Evolutionary conservation across 148 eudicot genomes (phyloP), one percentile per base, ranked within the genome.

Genomic region (Pouteria glomerata): DNA sequence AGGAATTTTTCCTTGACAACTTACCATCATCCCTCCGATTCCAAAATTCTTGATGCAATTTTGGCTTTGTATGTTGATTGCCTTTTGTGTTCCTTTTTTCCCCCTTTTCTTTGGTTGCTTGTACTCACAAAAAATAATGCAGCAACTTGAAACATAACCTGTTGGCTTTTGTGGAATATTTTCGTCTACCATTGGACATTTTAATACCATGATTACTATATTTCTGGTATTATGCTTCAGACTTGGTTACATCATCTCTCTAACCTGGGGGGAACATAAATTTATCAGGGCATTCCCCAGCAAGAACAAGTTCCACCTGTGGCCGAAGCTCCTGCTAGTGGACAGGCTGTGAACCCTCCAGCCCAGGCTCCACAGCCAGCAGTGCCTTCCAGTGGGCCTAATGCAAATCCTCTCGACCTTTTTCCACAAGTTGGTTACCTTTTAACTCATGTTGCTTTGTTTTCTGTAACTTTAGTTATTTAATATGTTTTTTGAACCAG

Each of bases 391-490:
- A 41, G 75, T 70, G 97, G 97, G 31, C 97, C 97, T 23, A 92
- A 92, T 78, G 91, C 97, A 33, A 85, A 81, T 74, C 97, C 97
- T 6, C 68, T 92, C 44, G 88, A 92, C 74, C 96, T 92, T 72
- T 92, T 92, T 67, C 97, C 97, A 14, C 97, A 92, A 93, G 97
- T 62, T 87, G 57, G 27, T 52, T 63, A 44, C 37, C 23, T 27
- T 57, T 37, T 30, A 41, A 55, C 18, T 51, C 8, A 18, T 31
- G 0, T 4, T 37, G 41, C 73, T 58, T 50, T 29, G 19, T 24
- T 57, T 12, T 24, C 24, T 63, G 7, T 16, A 23, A 13, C 30
- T 63, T 27, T 1, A 16, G 26, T 68, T 63, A 42, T 52, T 14
- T 13, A 39, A 26, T 33, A 15, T 63, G 14, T 60, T 18, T 39